Evolutionary conservation across 2,329 filamentous ascomycete genomes (phyloP).

Genomic region (Trichoderma koningii): DNA sequence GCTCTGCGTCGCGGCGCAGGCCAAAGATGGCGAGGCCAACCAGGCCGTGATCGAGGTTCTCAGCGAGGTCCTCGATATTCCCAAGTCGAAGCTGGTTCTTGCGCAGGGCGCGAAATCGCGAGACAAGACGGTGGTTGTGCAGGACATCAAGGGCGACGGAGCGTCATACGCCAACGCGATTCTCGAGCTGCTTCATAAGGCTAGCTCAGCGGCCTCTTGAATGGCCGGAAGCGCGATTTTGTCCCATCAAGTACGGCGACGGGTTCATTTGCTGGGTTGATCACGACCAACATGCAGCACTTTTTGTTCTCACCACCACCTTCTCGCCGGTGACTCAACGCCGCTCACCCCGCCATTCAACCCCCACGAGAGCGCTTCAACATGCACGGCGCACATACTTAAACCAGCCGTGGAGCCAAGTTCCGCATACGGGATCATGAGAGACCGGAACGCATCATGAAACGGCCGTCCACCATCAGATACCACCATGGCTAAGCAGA

Average conservation of each 20-base stretch:
- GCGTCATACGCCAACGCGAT: constrained; percentile 35
- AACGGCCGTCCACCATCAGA: background rate
- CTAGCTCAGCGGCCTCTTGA: constrained; percentile 28
- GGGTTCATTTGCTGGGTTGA: background rate
- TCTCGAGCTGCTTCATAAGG: constrained; percentile 36
- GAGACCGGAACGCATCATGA: background rate
- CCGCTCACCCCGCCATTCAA: constrained; percentile 10
- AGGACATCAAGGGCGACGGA: constrained; percentile 40
- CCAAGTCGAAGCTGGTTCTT: constrained; percentile 65
- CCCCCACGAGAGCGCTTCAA: background rate
- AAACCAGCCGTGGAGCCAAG: constrained; percentile 1
- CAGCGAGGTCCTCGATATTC: constrained; percentile 59
- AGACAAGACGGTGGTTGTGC: constrained; percentile 61
- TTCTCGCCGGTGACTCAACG: constrained; percentile 26
- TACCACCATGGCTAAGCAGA: constrained; percentile 29
- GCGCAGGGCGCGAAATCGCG: constrained; percentile 64
- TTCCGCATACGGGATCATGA: background rate
- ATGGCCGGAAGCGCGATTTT: constrained; percentile 3
- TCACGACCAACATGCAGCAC: background rate
- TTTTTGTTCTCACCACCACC: background rate
- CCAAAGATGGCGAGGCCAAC: constrained; percentile 69
- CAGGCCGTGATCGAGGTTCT: constrained; percentile 64
- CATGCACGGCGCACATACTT: constrained; percentile 5
- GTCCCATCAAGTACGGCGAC: background rate
- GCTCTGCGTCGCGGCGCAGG: constrained; percentile 65